Evolutionary conservation across 106 monocot genomes (phyloP).

Genomic region (Chionographis japonica): DNA sequence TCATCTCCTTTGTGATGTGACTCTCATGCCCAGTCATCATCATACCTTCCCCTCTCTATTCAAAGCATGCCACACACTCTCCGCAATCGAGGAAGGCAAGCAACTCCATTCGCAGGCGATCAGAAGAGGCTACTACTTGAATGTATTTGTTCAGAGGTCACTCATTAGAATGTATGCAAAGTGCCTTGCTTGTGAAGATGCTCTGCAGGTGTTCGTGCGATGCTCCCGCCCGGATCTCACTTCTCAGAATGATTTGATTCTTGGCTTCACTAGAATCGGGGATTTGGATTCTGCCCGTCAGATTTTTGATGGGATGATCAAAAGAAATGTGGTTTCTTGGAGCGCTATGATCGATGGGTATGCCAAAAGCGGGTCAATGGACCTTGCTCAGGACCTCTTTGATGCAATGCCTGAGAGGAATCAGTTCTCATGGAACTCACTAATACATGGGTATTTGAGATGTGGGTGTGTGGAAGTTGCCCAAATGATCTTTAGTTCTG

Average conservation of each 20-base stretch:
- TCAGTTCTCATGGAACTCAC: not conserved
- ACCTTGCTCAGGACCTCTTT: slow-evolving; percentile 7
- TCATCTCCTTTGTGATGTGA: not conserved
- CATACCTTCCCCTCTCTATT: not conserved
- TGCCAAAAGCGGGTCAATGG: slow-evolving; percentile 2
- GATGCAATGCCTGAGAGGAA: slow-evolving; percentile 16
- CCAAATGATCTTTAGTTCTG: not conserved
- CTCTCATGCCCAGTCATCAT: not conserved
- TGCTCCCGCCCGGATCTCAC: not conserved
- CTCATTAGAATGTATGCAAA: not conserved
- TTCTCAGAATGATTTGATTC: slow-evolving; percentile 1
- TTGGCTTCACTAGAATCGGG: not conserved
- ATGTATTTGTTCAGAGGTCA: not conserved
- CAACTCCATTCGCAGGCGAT: not conserved
- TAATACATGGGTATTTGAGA: not conserved
- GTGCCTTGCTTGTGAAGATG: not conserved
- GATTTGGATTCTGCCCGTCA: slow-evolving; percentile 3
- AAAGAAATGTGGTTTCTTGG: slow-evolving; percentile 19
- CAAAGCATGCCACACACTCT: not conserved
- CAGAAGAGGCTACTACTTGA: not conserved
- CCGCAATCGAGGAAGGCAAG: not conserved
- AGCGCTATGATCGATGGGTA: slow-evolving; percentile 12
- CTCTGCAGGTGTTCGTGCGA: not conserved
- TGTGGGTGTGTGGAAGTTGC: slow-evolving; percentile 1
- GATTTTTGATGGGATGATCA: slow-evolving; percentile 5